These are phyloP conservation scores for Oryza rufipogon DNA, from an alignment of 176 grass and related monocot species.

Conservation along the genomic window DNA sequence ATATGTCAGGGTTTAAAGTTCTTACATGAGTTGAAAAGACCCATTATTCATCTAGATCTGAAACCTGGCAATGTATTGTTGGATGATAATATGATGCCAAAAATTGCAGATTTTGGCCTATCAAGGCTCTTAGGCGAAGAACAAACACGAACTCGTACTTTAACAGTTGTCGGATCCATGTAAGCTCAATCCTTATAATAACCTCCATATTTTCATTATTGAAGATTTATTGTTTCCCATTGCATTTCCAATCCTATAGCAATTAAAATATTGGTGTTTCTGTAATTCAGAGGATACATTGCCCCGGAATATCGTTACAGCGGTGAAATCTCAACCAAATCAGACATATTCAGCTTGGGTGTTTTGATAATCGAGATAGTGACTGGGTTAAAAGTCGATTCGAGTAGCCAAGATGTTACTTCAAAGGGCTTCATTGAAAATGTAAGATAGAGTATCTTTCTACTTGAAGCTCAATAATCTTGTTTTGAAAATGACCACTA, in stretches of 20 bases:
- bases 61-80: slow-evolving; percentile 35
- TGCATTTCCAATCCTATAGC: background rate
- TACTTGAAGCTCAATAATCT: background rate
- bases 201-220: too few relatives aligned
- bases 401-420: slow-evolving; percentile 1
- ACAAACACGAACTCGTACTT: slow-evolving; percentile 29
- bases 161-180: slow-evolving; percentile 39
- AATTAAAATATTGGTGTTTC: background rate
- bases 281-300: slow-evolving; percentile 39
- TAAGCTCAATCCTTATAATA: background rate
- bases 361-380: slow-evolving; percentile 22
- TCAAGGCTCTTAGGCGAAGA: slow-evolving; percentile 35
- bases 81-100: slow-evolving; percentile 20
- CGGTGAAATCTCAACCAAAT: slow-evolving; percentile 40
- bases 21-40: slow-evolving; percentile 21
- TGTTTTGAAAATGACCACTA: background rate
- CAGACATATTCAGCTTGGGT: slow-evolving; percentile 39
- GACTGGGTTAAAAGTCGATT: slow-evolving; percentile 10
- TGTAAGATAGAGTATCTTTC: background rate
- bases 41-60: slow-evolving; percentile 16
- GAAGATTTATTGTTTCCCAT: too few relatives aligned
- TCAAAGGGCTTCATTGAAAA: background rate
- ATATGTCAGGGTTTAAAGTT: slow-evolving; percentile 27
- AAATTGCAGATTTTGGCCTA: slow-evolving; percentile 37
- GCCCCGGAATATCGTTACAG: slow-evolving; percentile 38